Evolutionary conservation across 2,329 filamentous ascomycete genomes (phyloP).

Genomic region (Paraphaeosphaeria minitans): DNA sequence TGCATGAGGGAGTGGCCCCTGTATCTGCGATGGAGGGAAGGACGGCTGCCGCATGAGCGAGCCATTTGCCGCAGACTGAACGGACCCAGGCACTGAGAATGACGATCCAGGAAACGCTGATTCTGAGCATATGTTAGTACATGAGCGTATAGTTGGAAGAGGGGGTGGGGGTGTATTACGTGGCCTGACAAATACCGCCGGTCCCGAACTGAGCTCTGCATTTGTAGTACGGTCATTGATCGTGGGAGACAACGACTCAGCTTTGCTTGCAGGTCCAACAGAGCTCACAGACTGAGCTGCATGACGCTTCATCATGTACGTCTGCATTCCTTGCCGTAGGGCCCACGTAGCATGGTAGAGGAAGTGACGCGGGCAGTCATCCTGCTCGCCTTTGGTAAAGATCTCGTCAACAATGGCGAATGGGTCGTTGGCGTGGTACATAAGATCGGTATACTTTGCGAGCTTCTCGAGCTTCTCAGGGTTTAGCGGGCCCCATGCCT

Average conservation of each 20-base stretch:
- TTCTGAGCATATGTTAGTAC: background rate
- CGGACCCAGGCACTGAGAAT: background rate
- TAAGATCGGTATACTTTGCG: conserved; percentile 18
- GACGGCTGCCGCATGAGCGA: background rate
- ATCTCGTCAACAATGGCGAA: conserved; percentile 35
- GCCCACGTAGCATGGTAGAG: conserved; percentile 36
- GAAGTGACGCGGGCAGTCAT: conserved; percentile 30
- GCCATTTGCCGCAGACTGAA: background rate
- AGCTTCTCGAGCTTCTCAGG: conserved; percentile 26
- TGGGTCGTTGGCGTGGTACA: conserved; percentile 26
- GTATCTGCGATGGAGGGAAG: background rate
- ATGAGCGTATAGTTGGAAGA: background rate
- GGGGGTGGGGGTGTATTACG: conserved; percentile 5
- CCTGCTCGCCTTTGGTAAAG: conserved; percentile 32
- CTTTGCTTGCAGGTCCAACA: background rate
- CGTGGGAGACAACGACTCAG: background rate
- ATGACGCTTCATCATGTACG: conserved; percentile 6
- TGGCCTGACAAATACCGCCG: background rate
- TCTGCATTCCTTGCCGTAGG: conserved; percentile 27
- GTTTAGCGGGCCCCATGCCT: conserved; percentile 28
- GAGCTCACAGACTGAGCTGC: conserved; percentile 8
- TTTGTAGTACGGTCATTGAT: background rate
- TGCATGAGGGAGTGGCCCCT: conserved; percentile 7
- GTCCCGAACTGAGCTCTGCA: background rate
- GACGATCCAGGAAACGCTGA: background rate